Conservation (phyloP, 176 grass and related monocot genomes). For the Avena sativa region DNA sequence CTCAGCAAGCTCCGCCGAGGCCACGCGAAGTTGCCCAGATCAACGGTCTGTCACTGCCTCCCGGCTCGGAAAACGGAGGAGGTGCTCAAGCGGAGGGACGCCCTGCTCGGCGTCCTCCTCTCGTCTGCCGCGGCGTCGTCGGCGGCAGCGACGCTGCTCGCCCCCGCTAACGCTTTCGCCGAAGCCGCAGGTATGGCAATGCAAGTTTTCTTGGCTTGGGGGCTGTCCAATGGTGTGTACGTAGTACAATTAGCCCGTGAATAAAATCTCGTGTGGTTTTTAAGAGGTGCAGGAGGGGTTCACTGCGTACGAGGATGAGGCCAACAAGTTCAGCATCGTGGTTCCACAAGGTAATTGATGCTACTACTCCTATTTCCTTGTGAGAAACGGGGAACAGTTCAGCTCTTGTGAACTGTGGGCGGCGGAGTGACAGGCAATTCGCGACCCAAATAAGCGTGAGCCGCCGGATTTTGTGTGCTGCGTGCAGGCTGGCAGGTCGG, state of each 20-base stretch:
- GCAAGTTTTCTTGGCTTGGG: neutral
- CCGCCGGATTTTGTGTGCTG: neutral
- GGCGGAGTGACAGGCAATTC: neutral
- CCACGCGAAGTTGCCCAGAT: neutral
- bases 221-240: neutral
- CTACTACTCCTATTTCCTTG: neutral
- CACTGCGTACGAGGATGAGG: constrained; percentile 68
- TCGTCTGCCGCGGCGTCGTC: constrained; percentile 41
- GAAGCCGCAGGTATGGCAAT: constrained; percentile 31
- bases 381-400: neutral
- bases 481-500: constrained; percentile 79
- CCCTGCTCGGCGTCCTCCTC: constrained; percentile 59
- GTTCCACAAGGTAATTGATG: constrained; percentile 65
- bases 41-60: constrained; percentile 29
- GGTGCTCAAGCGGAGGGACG: constrained; percentile 56
- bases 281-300: constrained; percentile 70
- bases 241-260: neutral
- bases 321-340: constrained; percentile 70
- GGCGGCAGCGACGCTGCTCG: constrained; percentile 37
- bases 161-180: constrained; percentile 48
- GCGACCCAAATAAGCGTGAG: neutral
- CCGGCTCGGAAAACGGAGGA: constrained; percentile 12
- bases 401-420: neutral
- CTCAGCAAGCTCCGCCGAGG: neutral
- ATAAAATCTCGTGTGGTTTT: neutral